Conservation (phyloP, 2,329 filamentous ascomycete genomes). For the Endoconidiophora laricicola region DNA sequence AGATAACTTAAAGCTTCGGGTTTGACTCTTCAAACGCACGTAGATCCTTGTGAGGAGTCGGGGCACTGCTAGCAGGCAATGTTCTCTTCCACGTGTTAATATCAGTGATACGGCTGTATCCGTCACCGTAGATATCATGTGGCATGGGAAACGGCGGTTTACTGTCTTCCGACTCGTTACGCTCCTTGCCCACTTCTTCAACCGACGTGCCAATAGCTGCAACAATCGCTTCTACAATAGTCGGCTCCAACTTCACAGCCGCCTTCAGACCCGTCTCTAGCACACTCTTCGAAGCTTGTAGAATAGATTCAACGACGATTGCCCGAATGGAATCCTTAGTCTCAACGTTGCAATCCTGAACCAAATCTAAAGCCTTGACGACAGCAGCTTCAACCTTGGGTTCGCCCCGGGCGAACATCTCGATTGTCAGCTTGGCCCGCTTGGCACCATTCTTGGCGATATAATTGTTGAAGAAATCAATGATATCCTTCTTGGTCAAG, state of each 20-base stretch:
- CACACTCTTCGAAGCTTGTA: conserved; percentile 2
- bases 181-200: conserved; percentile 20
- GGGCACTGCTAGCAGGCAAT: conserved; percentile 54
- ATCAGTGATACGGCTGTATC: conserved; percentile 52
- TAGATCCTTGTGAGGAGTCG: conserved; percentile 56
- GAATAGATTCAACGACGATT: conserved; percentile 8
- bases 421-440: conserved; percentile 70
- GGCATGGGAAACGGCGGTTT: conserved; percentile 17
- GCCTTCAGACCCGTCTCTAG: conserved; percentile 1
- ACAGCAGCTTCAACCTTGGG: conserved; percentile 16
- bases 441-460: conserved; percentile 57
- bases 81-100: conserved; percentile 66
- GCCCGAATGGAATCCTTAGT: conserved; percentile 14
- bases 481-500: conserved; percentile 63
- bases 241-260: neutral
- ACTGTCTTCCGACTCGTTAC: conserved; percentile 17
- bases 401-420: conserved; percentile 58
- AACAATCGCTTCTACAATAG: conserved; percentile 20
- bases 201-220: conserved; percentile 11
- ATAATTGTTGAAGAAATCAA: conserved; percentile 60
- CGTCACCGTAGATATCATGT: conserved; percentile 23
- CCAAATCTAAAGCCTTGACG: conserved; percentile 2
- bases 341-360: neutral
- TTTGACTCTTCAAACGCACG: conserved; percentile 75
- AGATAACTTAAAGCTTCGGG: conserved; percentile 47